A percentile compares a stretch with the other conserved stretches of the same genome.
Evolutionary conservation across 2,329 filamentous ascomycete genomes (phyloP).

Genomic region (Arthrobotrys sphaeroides): DNA sequence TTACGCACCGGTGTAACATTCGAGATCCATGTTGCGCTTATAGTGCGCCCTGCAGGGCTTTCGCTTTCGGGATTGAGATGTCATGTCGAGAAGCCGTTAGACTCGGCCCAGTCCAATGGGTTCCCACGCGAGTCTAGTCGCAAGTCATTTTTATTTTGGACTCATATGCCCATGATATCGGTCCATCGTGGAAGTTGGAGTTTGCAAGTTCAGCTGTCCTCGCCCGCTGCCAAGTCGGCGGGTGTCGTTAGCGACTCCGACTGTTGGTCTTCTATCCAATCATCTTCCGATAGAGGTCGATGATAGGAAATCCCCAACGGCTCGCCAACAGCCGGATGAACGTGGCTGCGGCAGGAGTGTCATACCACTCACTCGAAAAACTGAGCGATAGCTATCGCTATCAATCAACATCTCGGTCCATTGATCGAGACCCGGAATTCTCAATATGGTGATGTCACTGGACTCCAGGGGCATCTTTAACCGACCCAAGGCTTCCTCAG

Average conservation of each 20-base stretch:
- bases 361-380: background rate
- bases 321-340: background rate
- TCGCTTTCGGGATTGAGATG: background rate
- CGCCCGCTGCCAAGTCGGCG: conserved; percentile 18
- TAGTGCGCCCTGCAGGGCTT: conserved; percentile 27
- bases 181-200: background rate
- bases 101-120: background rate
- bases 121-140: conserved; percentile 6
- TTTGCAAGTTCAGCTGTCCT: conserved; percentile 21
- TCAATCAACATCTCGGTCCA: background rate
- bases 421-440: background rate
- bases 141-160: background rate
- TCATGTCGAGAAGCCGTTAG: background rate
- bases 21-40: conserved; percentile 23
- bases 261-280: background rate
- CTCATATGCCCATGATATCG: background rate
- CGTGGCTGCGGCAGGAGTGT: conserved; percentile 6
- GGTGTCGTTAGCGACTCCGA: conserved; percentile 22
- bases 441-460: conserved; percentile 16
- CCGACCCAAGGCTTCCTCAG: conserved; percentile 30
- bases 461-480: background rate
- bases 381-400: conserved; percentile 10
- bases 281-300: background rate
- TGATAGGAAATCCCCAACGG: conserved; percentile 1
- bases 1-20: conserved; percentile 8